phyloP scores from a whole-genome alignment of 371 early-diverging fungal genomes.

The Blyttiomyces sp. region DNA sequence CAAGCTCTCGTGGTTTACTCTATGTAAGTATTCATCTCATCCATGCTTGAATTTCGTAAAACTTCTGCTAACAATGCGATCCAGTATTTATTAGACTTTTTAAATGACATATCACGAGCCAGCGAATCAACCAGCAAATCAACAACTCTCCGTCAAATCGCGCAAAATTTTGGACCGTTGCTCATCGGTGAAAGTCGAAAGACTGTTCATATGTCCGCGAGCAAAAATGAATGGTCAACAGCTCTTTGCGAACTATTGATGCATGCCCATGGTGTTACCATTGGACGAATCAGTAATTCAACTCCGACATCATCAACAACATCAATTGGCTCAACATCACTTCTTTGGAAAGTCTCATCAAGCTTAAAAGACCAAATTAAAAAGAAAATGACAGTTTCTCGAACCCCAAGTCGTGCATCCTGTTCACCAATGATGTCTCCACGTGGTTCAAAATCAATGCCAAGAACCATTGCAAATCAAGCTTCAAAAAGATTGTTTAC shows the following conservation, averaged over 20 bases:
- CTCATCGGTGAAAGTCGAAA: neutral
- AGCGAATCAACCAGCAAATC: neutral
- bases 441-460: too few species aligned
- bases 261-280: constrained; percentile 10
- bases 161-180: constrained; percentile 7
- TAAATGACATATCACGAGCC: constrained; percentile 9
- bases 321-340: too few species aligned
- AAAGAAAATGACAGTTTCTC: too few species aligned
- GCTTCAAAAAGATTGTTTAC: too few species aligned
- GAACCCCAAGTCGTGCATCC: too few species aligned
- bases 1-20: constrained; percentile 6
- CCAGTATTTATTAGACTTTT: constrained; percentile 13
- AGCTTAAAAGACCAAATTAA: too few species aligned
- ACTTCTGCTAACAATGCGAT: neutral
- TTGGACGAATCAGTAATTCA: neutral
- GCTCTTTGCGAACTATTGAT: constrained; percentile 12
- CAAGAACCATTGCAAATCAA: too few species aligned
- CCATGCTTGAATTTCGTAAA: neutral
- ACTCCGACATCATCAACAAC: too few species aligned
- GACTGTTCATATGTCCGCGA: neutral
- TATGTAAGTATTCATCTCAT: constrained; percentile 3
- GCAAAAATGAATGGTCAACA: constrained; percentile 1
- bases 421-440: too few species aligned
- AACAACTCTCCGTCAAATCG: constrained; percentile 2
- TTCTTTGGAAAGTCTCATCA: too few species aligned